phyloP scores from a whole-genome alignment of 805 yeast species.

The Schizosaccharomyces cryophilus region DNA sequence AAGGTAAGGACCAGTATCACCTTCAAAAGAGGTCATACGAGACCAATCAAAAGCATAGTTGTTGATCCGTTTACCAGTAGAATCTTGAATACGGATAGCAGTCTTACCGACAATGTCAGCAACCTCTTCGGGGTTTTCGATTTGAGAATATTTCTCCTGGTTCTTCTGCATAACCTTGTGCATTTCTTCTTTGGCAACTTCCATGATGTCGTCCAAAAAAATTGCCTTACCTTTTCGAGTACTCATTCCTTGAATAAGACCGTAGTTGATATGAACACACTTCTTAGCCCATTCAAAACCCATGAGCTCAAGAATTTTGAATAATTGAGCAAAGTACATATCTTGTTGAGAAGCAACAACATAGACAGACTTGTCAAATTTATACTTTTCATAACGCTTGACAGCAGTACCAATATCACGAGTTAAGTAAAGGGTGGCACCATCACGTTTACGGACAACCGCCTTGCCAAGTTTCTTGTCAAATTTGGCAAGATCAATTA shows the following conservation, averaged over 20 bases:
- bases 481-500: conserved; percentile 62
- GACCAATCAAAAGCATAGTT: conserved; percentile 94
- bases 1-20: conserved; percentile 96
- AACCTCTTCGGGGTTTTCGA: conserved; percentile 76
- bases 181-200: conserved; percentile 83
- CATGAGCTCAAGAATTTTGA: conserved; percentile 76
- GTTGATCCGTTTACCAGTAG: conserved; percentile 91
- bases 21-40: conserved; percentile 93
- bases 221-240: conserved; percentile 97
- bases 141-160: conserved; percentile 72
- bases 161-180: conserved; percentile 89
- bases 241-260: conserved; percentile 96
- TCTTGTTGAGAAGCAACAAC: conserved; percentile 95
- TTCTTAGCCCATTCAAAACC: conserved; percentile 68
- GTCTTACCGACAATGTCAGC: conserved; percentile 91
- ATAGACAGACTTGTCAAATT: conserved; percentile 87
- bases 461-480: conserved; percentile 85
- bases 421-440: conserved; percentile 79
- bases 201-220: conserved; percentile 79
- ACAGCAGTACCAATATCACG: conserved; percentile 94
- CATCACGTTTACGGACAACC: conserved; percentile 79
- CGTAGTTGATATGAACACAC: conserved; percentile 70
- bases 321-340: conserved; percentile 77
- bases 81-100: conserved; percentile 96
- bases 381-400: conserved; percentile 58